Evolutionary conservation across 2,329 filamentous ascomycete genomes (phyloP), one percentile per base, ranked within the genome.

Genomic region (Tolypocladium album): DNA sequence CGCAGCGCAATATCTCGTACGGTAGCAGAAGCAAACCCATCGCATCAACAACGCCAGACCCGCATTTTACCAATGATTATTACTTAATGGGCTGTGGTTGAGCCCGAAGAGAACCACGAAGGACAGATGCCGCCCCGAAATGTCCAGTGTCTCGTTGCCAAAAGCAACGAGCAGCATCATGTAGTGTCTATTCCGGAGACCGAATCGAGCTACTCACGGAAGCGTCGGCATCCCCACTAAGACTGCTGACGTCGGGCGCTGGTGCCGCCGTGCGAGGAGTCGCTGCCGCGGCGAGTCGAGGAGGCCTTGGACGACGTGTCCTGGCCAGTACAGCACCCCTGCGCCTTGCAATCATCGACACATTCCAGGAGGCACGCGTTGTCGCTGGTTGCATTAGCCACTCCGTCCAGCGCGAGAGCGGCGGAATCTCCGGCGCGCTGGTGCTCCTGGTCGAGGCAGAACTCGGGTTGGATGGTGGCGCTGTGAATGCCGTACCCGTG

Each of bases 401-500:
- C 61, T 12, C 75, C 76, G 60, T 79, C 74, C 39, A 76, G 64
- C 6, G 69, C 61, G 40, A 75, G 66, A 27, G 68, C 70, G 8
- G 71, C 68, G 38, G 70, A 70, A 58, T 76, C 73, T 3, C 74
- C 71, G 17, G 70, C 66, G 45, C 76, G 75, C 59, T 68, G 70
- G 63, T 78, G 80, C 58, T 74, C 71, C 47, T 75, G 69, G 64
- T 84, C 83, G 34, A 84, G 72, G 63, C 83, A 86, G 66, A 87
- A 99, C 73, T 99, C 94, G 7, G 94, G 94, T 74, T 99, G 94
- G 67, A 99, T 97, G 15, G 94, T 99, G 42, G 92, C 93, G 43
- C 90, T 95, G 77, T 99, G 94, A 65, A 99, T 97, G 60, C 94
- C 93, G 67, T 96, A 97, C 42, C 86, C 92, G 73, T 99, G 94